Percentiles rank a stretch among this genome's conserved stretches.
These are phyloP conservation scores for Castanea crenata DNA, from an alignment of 306 rosid species.

Conservation along the genomic window DNA sequence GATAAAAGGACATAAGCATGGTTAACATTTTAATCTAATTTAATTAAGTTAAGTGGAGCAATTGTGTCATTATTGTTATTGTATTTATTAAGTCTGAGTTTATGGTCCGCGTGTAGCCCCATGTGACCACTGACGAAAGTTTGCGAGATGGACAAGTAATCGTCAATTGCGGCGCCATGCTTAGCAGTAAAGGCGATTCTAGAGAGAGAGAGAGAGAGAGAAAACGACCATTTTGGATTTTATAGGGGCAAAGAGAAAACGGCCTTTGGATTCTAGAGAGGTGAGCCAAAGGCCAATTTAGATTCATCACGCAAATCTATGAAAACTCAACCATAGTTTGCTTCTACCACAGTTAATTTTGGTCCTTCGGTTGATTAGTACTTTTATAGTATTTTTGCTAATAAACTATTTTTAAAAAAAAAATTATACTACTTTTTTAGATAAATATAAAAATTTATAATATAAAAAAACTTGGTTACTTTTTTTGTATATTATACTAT, in stretches of 20 bases:
- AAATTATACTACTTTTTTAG: too few species aligned
- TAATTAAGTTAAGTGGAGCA: too few species aligned
- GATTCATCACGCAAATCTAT: background rate
- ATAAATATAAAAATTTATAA: too few species aligned
- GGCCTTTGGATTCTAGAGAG: background rate
- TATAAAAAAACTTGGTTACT: too few species aligned
- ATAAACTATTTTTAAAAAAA: too few species aligned
- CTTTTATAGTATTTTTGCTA: too few species aligned
- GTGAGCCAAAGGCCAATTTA: slow-evolving; percentile 12
- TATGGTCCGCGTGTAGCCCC: background rate
- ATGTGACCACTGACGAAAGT: background rate
- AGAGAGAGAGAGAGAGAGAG: background rate
- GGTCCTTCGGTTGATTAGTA: too few species aligned
- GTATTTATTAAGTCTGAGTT: background rate
- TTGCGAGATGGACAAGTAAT: slow-evolving; percentile 14
- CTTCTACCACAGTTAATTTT: too few species aligned
- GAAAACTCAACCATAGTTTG: background rate
- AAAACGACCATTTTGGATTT: background rate
- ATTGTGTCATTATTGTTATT: too few species aligned
- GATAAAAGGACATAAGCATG: background rate
- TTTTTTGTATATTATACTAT: too few species aligned
- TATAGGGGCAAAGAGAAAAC: background rate
- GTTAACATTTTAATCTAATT: background rate
- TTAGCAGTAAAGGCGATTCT: background rate
- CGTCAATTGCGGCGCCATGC: slow-evolving; percentile 36